These are phyloP conservation scores for Corinectria fuckeliana DNA, from an alignment of 2,329 filamentous ascomycete genomes.

Conservation along the genomic window DNA sequence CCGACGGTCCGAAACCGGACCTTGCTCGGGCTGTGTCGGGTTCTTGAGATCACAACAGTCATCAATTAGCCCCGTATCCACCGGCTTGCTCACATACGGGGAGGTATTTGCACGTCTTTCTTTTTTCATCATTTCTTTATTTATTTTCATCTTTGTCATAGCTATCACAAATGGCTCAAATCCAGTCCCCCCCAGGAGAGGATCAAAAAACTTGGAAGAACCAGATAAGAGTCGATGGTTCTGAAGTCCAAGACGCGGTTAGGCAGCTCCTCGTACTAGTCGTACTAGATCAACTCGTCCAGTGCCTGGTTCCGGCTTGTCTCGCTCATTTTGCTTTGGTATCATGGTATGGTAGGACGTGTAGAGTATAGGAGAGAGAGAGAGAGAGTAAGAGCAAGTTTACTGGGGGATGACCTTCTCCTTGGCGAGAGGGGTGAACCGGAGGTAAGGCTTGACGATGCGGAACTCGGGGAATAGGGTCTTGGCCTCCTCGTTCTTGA, in stretches of 20 bases:
- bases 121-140: conserved; percentile 33
- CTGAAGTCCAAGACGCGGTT: conserved; percentile 13
- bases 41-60: not conserved
- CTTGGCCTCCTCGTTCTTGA: conserved; percentile 85
- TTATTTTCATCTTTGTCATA: conserved; percentile 28
- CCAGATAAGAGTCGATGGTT: conserved; percentile 16
- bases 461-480: conserved; percentile 82
- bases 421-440: conserved; percentile 72
- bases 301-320: not conserved
- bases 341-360: conserved; percentile 31
- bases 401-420: conserved; percentile 44
- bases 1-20: conserved; percentile 9
- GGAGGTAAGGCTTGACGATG: conserved; percentile 74
- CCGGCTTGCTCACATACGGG: too few species aligned
- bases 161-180: conserved; percentile 30
- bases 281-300: conserved; percentile 22
- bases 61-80: not conserved
- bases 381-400: not conserved
- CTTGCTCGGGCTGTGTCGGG: not conserved
- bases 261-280: conserved; percentile 10
- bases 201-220: not conserved
- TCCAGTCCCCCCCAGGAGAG: conserved; percentile 8
- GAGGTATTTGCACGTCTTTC: not conserved
- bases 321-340: conserved; percentile 32
- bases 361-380: not conserved